A percentile compares a stretch with the other conserved stretches of the same genome.
phyloP scores from a whole-genome alignment of 768 basidiomycete species.

The Kwoniella botswanensis region DNA sequence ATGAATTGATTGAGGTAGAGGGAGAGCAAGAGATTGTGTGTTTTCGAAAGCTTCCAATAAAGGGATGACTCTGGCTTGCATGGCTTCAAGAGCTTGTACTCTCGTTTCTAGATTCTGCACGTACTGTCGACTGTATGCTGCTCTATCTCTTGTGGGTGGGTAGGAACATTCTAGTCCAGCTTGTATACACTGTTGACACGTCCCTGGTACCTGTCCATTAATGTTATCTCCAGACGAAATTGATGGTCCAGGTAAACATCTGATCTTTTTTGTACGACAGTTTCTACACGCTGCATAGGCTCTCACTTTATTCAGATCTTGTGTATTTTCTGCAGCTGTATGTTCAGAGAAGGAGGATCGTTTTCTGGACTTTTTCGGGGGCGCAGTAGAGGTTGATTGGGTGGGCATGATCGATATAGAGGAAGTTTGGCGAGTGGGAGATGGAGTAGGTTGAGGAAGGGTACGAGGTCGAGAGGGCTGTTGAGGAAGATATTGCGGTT shows the following conservation, averaged over 20 bases:
- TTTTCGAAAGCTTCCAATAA: constrained; percentile 44
- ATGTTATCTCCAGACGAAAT: background rate
- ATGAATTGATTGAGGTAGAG: background rate
- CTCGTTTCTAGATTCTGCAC: constrained; percentile 51
- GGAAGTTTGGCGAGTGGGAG: background rate
- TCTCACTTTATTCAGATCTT: constrained; percentile 42
- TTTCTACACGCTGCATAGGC: constrained; percentile 46
- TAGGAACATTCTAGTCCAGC: constrained; percentile 44
- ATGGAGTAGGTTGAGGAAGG: background rate
- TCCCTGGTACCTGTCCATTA: constrained; percentile 17
- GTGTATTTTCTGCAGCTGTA: background rate
- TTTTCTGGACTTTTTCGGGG: constrained; percentile 14
- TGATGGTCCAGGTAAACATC: constrained; percentile 44
- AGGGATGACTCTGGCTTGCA: constrained; percentile 39
- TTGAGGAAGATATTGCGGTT: background rate
- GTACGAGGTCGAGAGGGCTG: background rate
- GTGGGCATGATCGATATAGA: background rate
- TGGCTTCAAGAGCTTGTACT: constrained; percentile 50
- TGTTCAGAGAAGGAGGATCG: constrained; percentile 26
- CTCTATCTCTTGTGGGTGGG: constrained; percentile 50
- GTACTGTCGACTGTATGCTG: constrained; percentile 51
- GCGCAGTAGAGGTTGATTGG: background rate
- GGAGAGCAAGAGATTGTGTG: background rate
- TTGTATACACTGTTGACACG: constrained; percentile 48
- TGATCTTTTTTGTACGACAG: constrained; percentile 50